These are phyloP conservation scores for Sphaerulina vaccinii DNA, from an alignment of 2,329 filamentous ascomycete species.

Conservation along the genomic window DNA sequence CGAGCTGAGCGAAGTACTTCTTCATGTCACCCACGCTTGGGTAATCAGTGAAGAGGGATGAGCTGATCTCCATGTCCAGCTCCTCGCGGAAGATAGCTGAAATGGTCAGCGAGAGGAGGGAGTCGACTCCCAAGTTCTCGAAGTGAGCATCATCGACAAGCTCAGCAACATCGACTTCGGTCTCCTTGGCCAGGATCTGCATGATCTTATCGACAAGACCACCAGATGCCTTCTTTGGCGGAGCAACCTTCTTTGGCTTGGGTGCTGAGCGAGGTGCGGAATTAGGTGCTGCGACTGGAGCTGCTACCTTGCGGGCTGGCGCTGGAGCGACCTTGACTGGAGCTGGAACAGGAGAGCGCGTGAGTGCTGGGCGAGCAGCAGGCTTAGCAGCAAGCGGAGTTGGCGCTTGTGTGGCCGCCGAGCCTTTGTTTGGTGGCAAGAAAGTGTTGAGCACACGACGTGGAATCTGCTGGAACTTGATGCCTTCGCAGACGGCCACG, in stretches of 20 bases:
- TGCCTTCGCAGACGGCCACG: slow-evolving; percentile 58
- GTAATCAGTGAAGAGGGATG: slow-evolving; percentile 60
- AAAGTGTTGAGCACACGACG: slow-evolving; percentile 66
- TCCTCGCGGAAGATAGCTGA: slow-evolving; percentile 63
- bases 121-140: slow-evolving; percentile 62
- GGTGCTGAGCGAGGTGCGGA: slow-evolving; percentile 42
- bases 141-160: slow-evolving; percentile 61
- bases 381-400: slow-evolving; percentile 33
- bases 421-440: slow-evolving; percentile 57
- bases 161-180: slow-evolving; percentile 58
- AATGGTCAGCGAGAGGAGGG: slow-evolving; percentile 60
- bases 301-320: slow-evolving; percentile 24
- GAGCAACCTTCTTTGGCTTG: slow-evolving; percentile 54
- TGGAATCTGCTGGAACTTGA: slow-evolving; percentile 67
- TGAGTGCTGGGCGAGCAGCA: slow-evolving; percentile 28
- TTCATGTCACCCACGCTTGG: slow-evolving; percentile 61
- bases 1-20: slow-evolving; percentile 53
- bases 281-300: slow-evolving; percentile 34
- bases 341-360: slow-evolving; percentile 38
- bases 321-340: slow-evolving; percentile 29
- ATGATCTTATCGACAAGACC: slow-evolving; percentile 56
- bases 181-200: slow-evolving; percentile 66
- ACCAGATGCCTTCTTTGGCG: slow-evolving; percentile 52
- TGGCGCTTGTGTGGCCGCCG: slow-evolving; percentile 35
- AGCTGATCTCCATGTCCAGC: slow-evolving; percentile 58